Evolutionary conservation across 2,329 filamentous ascomycete species (phyloP).

Genomic region (Arthrocladium fulminans): DNA sequence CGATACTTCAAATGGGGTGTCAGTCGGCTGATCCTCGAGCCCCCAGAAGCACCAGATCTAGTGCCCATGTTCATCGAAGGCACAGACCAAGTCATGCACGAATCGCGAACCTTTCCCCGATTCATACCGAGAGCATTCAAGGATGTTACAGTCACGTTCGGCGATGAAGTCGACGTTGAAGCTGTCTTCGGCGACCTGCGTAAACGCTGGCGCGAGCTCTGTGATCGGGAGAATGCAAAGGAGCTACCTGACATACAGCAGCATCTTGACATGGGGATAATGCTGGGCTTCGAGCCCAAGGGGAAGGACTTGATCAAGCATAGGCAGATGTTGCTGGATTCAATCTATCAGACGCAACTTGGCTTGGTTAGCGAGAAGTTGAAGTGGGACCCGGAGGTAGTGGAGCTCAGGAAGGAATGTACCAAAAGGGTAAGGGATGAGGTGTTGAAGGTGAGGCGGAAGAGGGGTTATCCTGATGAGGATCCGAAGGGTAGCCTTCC

Average conservation of each 20-base stretch:
- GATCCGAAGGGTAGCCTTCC: conserved; percentile 67
- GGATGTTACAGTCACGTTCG: conserved; percentile 65
- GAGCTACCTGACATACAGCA: conserved; percentile 26
- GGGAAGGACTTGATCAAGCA: not conserved
- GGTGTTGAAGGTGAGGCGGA: conserved; percentile 66
- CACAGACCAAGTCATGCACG: conserved; percentile 78
- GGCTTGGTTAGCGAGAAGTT: conserved; percentile 58
- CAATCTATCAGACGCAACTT: conserved; percentile 12
- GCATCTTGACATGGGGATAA: not conserved
- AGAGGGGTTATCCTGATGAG: conserved; percentile 67
- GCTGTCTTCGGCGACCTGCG: conserved; percentile 69
- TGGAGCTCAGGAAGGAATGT: conserved; percentile 68
- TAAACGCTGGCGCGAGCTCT: conserved; percentile 60
- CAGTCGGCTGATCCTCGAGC: conserved; percentile 81
- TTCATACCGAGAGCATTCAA: conserved; percentile 70
- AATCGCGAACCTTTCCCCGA: conserved; percentile 67
- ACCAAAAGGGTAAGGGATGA: conserved; percentile 68
- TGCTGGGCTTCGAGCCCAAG: not conserved
- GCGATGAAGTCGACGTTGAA: conserved; percentile 66
- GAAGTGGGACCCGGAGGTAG: conserved; percentile 63
- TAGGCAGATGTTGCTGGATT: not conserved
- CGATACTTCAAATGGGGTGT: conserved; percentile 99
- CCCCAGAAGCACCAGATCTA: conserved; percentile 75
- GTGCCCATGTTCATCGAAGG: conserved; percentile 94
- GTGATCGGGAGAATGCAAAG: conserved; percentile 43